These are phyloP conservation scores for Aspergillus avenaceus DNA, from an alignment of 495 filamentous ascomycete genomes.

Conservation along the genomic window DNA sequence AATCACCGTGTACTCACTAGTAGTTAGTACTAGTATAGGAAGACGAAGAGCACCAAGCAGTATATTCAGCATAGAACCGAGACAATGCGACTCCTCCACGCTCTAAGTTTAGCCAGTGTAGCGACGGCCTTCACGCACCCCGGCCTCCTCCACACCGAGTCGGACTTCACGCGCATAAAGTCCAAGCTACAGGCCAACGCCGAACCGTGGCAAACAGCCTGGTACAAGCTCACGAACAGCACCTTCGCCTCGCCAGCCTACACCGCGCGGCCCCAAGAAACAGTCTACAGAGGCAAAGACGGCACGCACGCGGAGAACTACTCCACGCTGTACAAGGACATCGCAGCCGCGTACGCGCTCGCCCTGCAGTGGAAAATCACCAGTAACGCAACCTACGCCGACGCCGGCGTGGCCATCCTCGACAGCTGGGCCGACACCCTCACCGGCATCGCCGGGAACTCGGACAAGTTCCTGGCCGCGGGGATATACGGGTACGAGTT, in stretches of 20 bases:
- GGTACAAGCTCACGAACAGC: constrained; percentile 24
- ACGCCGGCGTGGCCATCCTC: constrained; percentile 30
- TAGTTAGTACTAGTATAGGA: no score
- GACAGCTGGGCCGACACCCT: constrained; percentile 37
- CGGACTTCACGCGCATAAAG: constrained; percentile 32
- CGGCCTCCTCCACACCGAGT: constrained; percentile 34
- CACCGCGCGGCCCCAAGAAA: constrained; percentile 14
- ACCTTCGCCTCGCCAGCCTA: constrained; percentile 23
- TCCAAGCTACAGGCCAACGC: constrained; percentile 19
- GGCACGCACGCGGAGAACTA: constrained; percentile 33
- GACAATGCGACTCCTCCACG: no score
- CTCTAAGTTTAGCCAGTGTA: no score
- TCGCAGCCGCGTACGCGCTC: constrained; percentile 34
- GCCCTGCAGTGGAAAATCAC: constrained; percentile 39
- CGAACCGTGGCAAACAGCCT: constrained; percentile 35
- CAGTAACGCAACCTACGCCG: constrained; percentile 28
- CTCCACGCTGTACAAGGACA: constrained; percentile 29
- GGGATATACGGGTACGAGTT: constrained; percentile 45
- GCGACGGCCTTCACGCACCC: constrained; percentile 28
- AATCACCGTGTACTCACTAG: no score
- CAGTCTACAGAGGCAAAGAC: constrained; percentile 28
- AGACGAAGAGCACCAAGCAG: no score
- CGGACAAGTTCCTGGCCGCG: constrained; percentile 36
- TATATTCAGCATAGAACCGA: no score
- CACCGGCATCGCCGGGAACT: constrained; percentile 25